Evolutionary conservation across 192 early-diverging fungal genomes (phyloP).

Genomic region (Linnemannia elongata): DNA sequence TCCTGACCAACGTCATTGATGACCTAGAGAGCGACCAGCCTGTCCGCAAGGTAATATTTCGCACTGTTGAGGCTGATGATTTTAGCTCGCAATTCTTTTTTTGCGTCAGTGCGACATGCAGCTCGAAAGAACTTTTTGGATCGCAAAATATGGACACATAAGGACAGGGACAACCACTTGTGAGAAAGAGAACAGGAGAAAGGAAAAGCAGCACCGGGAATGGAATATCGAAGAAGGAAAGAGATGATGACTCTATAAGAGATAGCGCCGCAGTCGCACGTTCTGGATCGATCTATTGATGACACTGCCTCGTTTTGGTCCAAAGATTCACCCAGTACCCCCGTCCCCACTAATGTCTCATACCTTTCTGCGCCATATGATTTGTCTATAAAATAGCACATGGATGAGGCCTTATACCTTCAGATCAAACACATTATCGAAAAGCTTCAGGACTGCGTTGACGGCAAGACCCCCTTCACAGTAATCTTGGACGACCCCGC

Average conservation of each 20-base stretch:
- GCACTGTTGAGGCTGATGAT: not conserved
- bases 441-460: constrained; percentile 70
- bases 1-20: constrained; percentile 82
- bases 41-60: constrained; percentile 70
- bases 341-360: not conserved
- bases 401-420: constrained; percentile 74
- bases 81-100: not conserved
- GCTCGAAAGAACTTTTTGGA: not conserved
- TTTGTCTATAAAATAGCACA: constrained; percentile 49
- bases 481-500: constrained; percentile 90
- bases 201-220: not conserved
- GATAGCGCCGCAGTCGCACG: constrained; percentile 10
- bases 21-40: constrained; percentile 86
- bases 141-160: not conserved
- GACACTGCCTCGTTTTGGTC: not conserved
- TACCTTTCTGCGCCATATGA: not conserved
- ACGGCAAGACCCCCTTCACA: constrained; percentile 75
- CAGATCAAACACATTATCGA: constrained; percentile 80
- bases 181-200: not conserved
- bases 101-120: not conserved
- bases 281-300: not conserved
- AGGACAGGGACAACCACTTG: not conserved
- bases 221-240: too few relatives aligned
- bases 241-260: not conserved
- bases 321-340: not conserved